A percentile compares a stretch with the other conserved stretches of the same genome.
These are phyloP conservation scores for Venturia aucupariae DNA, from an alignment of 2,329 filamentous ascomycete genomes.

Conservation along the genomic window DNA sequence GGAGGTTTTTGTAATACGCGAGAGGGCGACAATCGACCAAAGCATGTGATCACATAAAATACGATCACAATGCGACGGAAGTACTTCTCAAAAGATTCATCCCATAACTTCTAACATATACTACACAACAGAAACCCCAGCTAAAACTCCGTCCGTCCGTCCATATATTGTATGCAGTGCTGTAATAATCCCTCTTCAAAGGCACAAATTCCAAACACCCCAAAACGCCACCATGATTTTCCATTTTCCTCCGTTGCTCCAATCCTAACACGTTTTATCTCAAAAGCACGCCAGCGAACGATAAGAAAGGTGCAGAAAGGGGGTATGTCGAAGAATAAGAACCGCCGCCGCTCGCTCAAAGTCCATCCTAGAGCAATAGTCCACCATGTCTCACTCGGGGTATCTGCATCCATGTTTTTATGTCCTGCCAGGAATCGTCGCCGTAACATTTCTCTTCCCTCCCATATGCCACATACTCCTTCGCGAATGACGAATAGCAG, in stretches of 20 bases:
- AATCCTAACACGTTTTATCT: background rate
- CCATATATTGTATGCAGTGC: background rate
- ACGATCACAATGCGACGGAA: background rate
- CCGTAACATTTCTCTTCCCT: background rate
- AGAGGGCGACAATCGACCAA: no score
- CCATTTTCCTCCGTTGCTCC: background rate
- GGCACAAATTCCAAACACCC: background rate
- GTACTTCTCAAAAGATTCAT: background rate
- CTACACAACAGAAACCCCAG: background rate
- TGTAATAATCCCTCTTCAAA: background rate
- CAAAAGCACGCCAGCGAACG: background rate
- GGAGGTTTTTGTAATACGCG: no score
- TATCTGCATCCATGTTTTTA: slow-evolving; percentile 2
- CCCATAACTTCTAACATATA: slow-evolving; percentile 3
- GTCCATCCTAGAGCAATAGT: background rate
- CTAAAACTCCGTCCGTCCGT: background rate
- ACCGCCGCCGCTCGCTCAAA: background rate
- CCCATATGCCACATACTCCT: background rate
- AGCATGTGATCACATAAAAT: no score
- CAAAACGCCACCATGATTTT: slow-evolving; percentile 6
- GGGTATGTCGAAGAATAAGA: slow-evolving; percentile 1
- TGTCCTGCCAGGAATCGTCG: slow-evolving; percentile 1
- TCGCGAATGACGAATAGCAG: background rate
- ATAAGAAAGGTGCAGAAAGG: background rate
- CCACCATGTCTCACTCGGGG: background rate